Evolutionary conservation across 2,329 filamentous ascomycete species (phyloP), one percentile per base, ranked within the genome.

Genomic region (Tolypocladium album): DNA sequence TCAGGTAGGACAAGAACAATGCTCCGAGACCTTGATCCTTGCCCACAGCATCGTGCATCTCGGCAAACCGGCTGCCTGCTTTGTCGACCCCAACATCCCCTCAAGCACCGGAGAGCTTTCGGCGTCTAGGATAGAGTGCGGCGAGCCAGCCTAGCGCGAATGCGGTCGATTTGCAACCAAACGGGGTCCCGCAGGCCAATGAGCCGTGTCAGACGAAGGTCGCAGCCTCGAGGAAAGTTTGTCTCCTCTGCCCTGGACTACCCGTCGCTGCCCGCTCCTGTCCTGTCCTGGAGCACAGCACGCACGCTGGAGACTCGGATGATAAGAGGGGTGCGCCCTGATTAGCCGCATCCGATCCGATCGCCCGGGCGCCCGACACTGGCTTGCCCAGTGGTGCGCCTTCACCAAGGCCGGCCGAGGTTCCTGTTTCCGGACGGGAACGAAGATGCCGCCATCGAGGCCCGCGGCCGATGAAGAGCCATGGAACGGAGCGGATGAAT

Each of bases 301-400:
- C 17, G 15, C 31, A 17, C 24, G 9, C 52, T 34, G 52, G 53
- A 22, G 24, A 15, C 36, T 27, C n/a, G 9, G 24, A 20, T 42
- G 55, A 3, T 56, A 24, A 17, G 40, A 43, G 40, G 15, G 36
- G 38, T 31, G 55, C 40, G 17, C 55, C 55, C 40, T 31, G 55
- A 17, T 34, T 40, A 57, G 55, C 55, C 55, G 55, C 55, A 57
- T 57, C 55, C 55, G 55, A 57, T 57, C 55, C 55, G 55, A 42
- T 57, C 55, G 17, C 20, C 50, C 7, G 31, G 50, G 50, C 20
- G 50, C 50, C n/a, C 31, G 13, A 20, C 31, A 2, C 31, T 55
- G 50, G 50, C 50, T n/a, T 36, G 50, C 20, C 31, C 22, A 27
- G 27, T 56, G 55, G n/a, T 27, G 55, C 55, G 15, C 31, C 39